Evolutionary conservation across 306 rosid genomes (phyloP).

Genomic region (Pachyrhizus erosus): DNA sequence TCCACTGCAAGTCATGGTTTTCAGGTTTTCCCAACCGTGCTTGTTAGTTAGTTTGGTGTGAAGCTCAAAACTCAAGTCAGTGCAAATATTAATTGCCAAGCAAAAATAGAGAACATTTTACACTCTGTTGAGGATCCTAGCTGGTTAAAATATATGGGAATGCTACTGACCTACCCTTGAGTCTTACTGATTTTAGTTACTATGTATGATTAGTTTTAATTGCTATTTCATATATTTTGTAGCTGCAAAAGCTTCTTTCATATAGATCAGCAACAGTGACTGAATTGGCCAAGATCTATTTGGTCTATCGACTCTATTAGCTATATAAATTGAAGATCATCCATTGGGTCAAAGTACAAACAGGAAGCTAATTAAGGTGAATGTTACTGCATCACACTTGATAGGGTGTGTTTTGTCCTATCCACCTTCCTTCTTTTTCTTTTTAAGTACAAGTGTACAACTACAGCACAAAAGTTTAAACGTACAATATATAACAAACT

Average conservation of each 20-base stretch:
- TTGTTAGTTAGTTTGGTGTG: not conserved
- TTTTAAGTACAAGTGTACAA: not conserved
- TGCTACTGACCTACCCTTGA: not conserved
- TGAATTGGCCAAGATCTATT: not conserved
- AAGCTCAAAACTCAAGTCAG: not conserved
- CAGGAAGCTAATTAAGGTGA: conserved; percentile 13
- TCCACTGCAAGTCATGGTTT: not conserved
- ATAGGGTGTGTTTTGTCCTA: not conserved
- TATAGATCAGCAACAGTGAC: not conserved
- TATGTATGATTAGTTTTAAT: not conserved
- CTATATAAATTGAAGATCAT: conserved; percentile 4
- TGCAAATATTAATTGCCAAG: not conserved
- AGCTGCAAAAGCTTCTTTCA: not conserved
- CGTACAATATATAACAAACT: not conserved
- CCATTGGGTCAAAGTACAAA: no score
- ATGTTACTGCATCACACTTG: conserved; percentile 1
- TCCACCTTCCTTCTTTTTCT: conserved; percentile 16
- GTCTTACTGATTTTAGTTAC: not conserved
- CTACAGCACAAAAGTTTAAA: conserved; percentile 12
- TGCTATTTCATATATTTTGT: not conserved
- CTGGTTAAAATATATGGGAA: not conserved
- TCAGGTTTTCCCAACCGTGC: not conserved
- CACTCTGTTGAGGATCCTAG: not conserved
- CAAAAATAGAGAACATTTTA: not conserved
- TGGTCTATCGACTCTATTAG: not conserved